These are phyloP conservation scores for Cucurbita argyrosperma DNA, from an alignment of 306 rosid species.

Conservation along the genomic window DNA sequence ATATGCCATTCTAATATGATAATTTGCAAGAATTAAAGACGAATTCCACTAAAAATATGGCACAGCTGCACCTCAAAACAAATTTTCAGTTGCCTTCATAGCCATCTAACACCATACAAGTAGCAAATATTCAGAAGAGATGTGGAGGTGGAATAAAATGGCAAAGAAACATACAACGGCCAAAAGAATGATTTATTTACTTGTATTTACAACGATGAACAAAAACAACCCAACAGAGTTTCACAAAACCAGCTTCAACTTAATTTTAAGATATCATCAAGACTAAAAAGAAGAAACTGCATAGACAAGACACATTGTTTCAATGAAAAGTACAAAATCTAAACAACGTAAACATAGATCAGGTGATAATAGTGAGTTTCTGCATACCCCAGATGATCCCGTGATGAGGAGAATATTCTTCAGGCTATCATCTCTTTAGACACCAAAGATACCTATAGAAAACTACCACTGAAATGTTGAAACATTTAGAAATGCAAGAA, in stretches of 20 bases:
- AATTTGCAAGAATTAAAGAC: neutral
- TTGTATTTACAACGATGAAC: neutral
- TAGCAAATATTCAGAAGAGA: neutral
- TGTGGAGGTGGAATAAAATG: neutral
- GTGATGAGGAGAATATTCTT: conserved; percentile 68
- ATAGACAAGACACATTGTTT: neutral
- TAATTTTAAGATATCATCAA: neutral
- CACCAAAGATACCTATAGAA: neutral
- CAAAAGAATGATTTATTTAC: neutral
- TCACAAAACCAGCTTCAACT: neutral
- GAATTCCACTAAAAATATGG: neutral
- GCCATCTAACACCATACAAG: neutral
- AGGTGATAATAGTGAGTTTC: conserved; percentile 1
- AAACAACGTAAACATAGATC: neutral
- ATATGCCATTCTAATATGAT: neutral
- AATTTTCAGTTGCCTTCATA: neutral
- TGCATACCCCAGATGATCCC: conserved; percentile 72
- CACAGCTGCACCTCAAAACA: neutral
- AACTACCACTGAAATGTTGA: neutral
- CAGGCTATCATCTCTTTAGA: conserved; percentile 2
- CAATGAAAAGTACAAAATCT: neutral
- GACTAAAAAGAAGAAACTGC: neutral
- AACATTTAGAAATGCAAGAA: neutral
- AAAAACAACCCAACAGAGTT: neutral
- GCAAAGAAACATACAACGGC: neutral